Conservation (phyloP, 2,329 filamentous ascomycete genomes). For the Colletotrichum liaoningense region DNA sequence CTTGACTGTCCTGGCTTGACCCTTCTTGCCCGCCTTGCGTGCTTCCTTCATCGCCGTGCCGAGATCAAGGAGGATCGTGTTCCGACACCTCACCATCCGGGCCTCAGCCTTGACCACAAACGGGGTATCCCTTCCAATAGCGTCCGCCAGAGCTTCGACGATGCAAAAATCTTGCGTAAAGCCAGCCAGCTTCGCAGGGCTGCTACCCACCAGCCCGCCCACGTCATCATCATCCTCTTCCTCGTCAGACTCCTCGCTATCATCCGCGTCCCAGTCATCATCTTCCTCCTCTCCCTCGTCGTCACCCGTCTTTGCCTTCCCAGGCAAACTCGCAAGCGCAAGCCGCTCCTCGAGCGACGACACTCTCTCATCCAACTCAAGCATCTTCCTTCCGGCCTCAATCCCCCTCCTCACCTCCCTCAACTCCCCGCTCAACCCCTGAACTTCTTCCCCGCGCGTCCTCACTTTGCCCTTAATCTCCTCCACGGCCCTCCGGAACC, state of each 20-base stretch:
- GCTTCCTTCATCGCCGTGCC: constrained; percentile 60
- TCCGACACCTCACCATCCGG: constrained; percentile 63
- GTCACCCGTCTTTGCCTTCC: constrained; percentile 36
- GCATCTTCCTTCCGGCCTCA: constrained; percentile 68
- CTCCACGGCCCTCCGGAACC: constrained; percentile 85
- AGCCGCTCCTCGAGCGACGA: constrained; percentile 72
- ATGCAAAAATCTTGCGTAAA: constrained; percentile 59
- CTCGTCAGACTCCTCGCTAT: constrained; percentile 44
- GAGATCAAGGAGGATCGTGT: constrained; percentile 67
- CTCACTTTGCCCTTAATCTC: constrained; percentile 76
- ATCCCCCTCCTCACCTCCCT: constrained; percentile 72
- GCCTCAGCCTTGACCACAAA: constrained; percentile 65
- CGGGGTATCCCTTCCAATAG: constrained; percentile 58
- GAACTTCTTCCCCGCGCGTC: constrained; percentile 72
- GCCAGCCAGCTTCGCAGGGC: constrained; percentile 57
- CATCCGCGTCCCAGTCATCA: constrained; percentile 50
- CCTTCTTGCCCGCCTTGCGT: constrained; percentile 54
- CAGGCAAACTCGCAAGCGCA: constrained; percentile 59
- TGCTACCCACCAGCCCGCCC: constrained; percentile 54
- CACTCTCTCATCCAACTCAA: constrained; percentile 75
- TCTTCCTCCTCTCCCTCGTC: constrained; percentile 50
- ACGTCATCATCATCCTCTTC: constrained; percentile 41
- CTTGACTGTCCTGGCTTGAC: constrained; percentile 59
- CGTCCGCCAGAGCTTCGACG: constrained; percentile 54
- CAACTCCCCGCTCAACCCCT: constrained; percentile 73